Evolutionary conservation across 108 stramenopile genomes (phyloP).

Genomic region (Aureococcus anophagefferens): DNA sequence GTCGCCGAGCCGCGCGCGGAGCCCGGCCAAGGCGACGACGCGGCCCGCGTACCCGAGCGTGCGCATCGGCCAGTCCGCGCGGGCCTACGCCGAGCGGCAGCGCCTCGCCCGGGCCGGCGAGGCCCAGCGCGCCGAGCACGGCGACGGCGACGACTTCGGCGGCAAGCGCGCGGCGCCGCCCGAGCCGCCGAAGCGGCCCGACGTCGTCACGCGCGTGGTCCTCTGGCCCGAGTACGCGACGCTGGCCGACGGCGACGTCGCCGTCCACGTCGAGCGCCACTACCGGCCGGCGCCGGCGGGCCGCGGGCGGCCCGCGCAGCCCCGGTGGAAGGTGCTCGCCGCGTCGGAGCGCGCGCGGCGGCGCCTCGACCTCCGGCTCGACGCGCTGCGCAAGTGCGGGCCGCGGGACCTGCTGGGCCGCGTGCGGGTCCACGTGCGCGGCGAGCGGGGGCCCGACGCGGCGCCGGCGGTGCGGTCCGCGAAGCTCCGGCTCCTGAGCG

Average conservation of each 20-base stretch:
- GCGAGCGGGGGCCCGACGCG: no score
- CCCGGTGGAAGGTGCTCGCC: not conserved
- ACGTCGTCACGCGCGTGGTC: not conserved
- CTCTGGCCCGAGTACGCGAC: not conserved
- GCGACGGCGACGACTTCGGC: no score
- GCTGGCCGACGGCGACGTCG: not conserved
- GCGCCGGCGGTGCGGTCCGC: not conserved
- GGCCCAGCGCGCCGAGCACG: no score
- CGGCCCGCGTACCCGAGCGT: not conserved
- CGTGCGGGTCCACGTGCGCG: no score
- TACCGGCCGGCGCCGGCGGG: not conserved
- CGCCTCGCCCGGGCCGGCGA: not conserved
- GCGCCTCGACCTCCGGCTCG: not conserved
- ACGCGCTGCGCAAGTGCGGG: not conserved
- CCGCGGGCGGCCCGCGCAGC: not conserved
- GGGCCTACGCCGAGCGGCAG: not conserved
- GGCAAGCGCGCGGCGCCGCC: not conserved
- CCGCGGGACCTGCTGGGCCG: no score
- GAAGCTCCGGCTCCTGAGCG: no score
- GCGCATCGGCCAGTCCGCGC: not conserved
- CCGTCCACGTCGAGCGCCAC: not conserved
- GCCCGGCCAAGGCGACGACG: no score
- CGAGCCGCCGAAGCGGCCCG: not conserved
- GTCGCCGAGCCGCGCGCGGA: no score
- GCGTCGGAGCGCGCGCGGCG: not conserved